Evolutionary conservation across 345 rosid species (phyloP), one percentile per base, ranked within the genome.

Genomic region (Leavenworthia alabamica): DNA sequence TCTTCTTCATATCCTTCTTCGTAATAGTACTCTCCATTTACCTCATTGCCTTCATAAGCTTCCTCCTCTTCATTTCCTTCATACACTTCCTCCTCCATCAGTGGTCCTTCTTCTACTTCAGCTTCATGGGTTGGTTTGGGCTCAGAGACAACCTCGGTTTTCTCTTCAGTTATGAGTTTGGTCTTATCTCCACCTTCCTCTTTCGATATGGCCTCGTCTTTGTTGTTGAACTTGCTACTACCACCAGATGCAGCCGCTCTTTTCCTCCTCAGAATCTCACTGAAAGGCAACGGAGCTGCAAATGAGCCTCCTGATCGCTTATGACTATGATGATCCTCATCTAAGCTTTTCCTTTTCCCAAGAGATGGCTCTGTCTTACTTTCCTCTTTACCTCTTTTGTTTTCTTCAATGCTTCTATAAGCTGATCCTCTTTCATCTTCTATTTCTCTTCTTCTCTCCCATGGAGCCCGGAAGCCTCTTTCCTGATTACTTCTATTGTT

Each of bases 261-360:
- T 77, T 91, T 88, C 56, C 96, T 84, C 78, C 76, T 91, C 65
- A 88, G 78, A 73, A 91, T 87, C 82, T 82, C 95, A 42, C 86
- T 84, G 17, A 91, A 79, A 53, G 98, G 85, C 82, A 84, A 77
- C 6, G 98, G 98, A 60, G 91, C 92, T 56, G 84, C 82, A 68
- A 91, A 91, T 6, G 95, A 74, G 39, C 74, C 81, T 60, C 75
- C 85, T 48, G 76, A 44, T 62, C 66, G 82, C 60, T 52, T 82
- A 74, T 61, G 13, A 57, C 42, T 52, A 56, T 57, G 53, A 29
- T 53, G 64, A 54, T 62, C 63, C 42, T 79, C 82, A 56, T 73
- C 88, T 20, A 28, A n/a, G 50, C 60, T 74, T 68, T 77, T 81
- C 32, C 85, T 73, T 72, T 84, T 85, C 70, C 85, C 72, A 33